Evolutionary conservation across 1,139 yeast genomes (phyloP).

Genomic region (Zygoascus meyerae): DNA sequence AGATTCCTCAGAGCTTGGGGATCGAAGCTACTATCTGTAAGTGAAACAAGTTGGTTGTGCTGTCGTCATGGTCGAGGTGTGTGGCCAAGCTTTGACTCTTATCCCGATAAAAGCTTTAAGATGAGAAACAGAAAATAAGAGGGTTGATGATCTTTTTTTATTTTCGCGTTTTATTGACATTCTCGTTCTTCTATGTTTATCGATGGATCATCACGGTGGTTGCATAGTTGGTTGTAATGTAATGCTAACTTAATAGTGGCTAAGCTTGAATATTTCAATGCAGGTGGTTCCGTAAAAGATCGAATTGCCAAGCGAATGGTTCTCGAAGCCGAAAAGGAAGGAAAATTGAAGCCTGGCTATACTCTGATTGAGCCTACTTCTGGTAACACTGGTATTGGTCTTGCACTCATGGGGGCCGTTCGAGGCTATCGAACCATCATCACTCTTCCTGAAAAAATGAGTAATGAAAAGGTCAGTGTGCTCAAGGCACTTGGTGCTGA

Average conservation of each 20-base stretch:
- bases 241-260: constrained; percentile 31
- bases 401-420: constrained; percentile 82
- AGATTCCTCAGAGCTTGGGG: constrained; percentile 70
- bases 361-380: constrained; percentile 87
- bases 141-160: too few species aligned
- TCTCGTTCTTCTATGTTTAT: too few species aligned
- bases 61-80: too few species aligned
- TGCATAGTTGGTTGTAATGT: too few species aligned
- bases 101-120: too few species aligned
- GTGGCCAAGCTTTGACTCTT: too few species aligned
- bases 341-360: constrained; percentile 77
- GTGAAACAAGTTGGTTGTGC: constrained; percentile 14
- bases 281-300: constrained; percentile 68
- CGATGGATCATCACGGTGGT: too few species aligned
- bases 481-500: constrained; percentile 88
- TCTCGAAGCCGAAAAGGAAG: constrained; percentile 74
- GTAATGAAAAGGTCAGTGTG: constrained; percentile 83
- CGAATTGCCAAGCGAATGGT: constrained; percentile 60
- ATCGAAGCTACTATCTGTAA: constrained; percentile 49
- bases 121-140: too few species aligned
- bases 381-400: constrained; percentile 74
- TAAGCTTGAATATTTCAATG: constrained; percentile 61
- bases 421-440: constrained; percentile 84
- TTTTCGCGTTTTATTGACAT: too few species aligned
- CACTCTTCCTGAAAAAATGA: constrained; percentile 89